Conservation (phyloP, 2,329 filamentous ascomycete species). For the Cordyceps militaris region DNA sequence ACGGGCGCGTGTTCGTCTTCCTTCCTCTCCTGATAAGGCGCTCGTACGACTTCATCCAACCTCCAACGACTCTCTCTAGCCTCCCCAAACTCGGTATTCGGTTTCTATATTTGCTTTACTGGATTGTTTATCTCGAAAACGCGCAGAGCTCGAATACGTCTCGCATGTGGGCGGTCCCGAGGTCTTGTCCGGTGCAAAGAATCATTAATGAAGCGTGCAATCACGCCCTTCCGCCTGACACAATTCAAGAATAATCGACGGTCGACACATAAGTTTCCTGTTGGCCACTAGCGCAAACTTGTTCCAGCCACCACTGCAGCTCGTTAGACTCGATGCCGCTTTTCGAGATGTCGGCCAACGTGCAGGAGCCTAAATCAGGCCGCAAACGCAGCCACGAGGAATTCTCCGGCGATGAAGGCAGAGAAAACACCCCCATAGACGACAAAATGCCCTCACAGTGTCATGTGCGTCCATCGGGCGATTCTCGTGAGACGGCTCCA, state of each 20-base stretch:
- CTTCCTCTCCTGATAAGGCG: not conserved
- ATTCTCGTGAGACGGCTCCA: slow-evolving; percentile 19
- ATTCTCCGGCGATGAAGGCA: slow-evolving; percentile 30
- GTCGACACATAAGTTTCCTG: too few relatives aligned
- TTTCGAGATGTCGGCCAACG: slow-evolving; percentile 39
- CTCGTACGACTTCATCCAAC: not conserved
- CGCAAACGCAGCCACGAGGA: slow-evolving; percentile 43
- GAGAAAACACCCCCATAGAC: slow-evolving; percentile 18
- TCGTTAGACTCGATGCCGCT: slow-evolving; percentile 36
- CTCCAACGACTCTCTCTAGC: not conserved
- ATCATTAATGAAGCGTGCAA: not conserved
- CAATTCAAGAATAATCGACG: too few relatives aligned
- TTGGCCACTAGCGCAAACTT: not conserved
- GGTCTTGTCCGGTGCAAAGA: not conserved
- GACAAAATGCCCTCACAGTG: slow-evolving; percentile 16
- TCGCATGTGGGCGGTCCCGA: not conserved
- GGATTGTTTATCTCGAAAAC: too few relatives aligned
- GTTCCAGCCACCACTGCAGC: not conserved
- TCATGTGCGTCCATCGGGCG: slow-evolving; percentile 17
- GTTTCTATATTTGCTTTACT: not conserved
- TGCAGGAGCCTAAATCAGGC: slow-evolving; percentile 34
- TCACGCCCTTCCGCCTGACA: not conserved
- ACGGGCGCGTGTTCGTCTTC: not conserved
- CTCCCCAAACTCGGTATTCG: not conserved
- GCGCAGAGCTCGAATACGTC: not conserved